phyloP scores from a whole-genome alignment of 169 alveolate species.

The Plasmodium billcollinsi region DNA sequence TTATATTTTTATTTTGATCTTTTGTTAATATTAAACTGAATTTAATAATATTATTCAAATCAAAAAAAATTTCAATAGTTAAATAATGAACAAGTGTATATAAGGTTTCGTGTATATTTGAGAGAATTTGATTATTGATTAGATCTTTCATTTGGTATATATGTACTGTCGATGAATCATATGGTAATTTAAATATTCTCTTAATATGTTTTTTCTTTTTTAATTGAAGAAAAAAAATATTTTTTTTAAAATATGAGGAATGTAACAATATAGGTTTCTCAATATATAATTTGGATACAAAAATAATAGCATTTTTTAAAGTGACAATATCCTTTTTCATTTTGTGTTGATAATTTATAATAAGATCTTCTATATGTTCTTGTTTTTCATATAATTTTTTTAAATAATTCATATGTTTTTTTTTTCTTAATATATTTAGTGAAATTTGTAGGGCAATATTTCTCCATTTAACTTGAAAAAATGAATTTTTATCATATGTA shows the following conservation, averaged over 20 bases:
- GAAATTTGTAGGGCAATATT: slow-evolving; percentile 75
- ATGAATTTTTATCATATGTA: slow-evolving; percentile 44
- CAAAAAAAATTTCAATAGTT: slow-evolving; percentile 36
- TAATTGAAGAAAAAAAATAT: slow-evolving; percentile 26
- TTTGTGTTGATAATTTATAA: slow-evolving; percentile 63
- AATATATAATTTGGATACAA: slow-evolving; percentile 60
- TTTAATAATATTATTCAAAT: slow-evolving; percentile 20
- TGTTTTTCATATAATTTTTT: slow-evolving; percentile 79
- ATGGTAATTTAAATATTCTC: background rate
- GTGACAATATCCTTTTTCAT: slow-evolving; percentile 61
- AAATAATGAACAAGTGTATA: slow-evolving; percentile 13
- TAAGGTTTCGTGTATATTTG: slow-evolving; percentile 1
- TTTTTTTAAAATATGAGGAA: slow-evolving; percentile 64
- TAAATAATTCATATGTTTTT: slow-evolving; percentile 79
- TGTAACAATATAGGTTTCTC: slow-evolving; percentile 82
- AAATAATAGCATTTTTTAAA: slow-evolving; percentile 72
- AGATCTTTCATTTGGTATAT: slow-evolving; percentile 6
- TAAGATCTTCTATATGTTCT: slow-evolving; percentile 79
- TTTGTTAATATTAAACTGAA: slow-evolving; percentile 17
- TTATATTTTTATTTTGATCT: slow-evolving; percentile 1
- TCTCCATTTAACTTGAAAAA: slow-evolving; percentile 73
- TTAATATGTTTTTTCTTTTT: slow-evolving; percentile 39
- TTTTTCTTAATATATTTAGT: slow-evolving; percentile 76
- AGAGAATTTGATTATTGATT: background rate
- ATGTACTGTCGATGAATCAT: slow-evolving; percentile 40